These are phyloP conservation scores for Claviceps sp. DNA, from an alignment of 2,329 filamentous ascomycete genomes.

Conservation along the genomic window DNA sequence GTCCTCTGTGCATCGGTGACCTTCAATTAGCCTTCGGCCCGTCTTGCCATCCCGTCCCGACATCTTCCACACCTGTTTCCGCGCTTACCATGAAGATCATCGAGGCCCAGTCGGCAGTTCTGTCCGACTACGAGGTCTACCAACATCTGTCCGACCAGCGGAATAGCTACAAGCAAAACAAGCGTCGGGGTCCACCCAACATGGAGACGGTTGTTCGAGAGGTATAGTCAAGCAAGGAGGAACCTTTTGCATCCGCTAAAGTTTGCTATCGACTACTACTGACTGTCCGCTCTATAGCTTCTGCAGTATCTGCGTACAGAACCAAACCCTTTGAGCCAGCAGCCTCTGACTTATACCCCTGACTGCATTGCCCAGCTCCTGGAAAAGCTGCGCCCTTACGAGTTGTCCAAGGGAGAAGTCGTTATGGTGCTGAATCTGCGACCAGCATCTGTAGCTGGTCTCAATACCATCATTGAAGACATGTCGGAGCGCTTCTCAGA, in stretches of 20 bases:
- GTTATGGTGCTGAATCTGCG: slow-evolving; percentile 56
- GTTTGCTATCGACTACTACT: background rate
- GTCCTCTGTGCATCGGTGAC: background rate
- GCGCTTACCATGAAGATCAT: slow-evolving; percentile 49
- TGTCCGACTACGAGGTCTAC: slow-evolving; percentile 64
- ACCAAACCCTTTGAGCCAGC: slow-evolving; percentile 42
- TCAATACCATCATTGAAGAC: slow-evolving; percentile 54
- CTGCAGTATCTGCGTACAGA: slow-evolving; percentile 43
- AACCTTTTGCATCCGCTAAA: background rate
- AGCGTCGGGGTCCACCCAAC: slow-evolving; percentile 41
- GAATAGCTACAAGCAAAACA: slow-evolving; percentile 35
- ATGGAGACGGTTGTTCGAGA: slow-evolving; percentile 50
- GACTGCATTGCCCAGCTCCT: slow-evolving; percentile 40
- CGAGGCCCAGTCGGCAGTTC: slow-evolving; percentile 53
- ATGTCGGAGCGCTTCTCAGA: slow-evolving; percentile 46
- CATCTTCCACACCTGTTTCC: too few species aligned
- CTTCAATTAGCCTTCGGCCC: background rate
- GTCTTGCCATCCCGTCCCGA: background rate
- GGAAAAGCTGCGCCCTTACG: slow-evolving; percentile 39
- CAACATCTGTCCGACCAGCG: slow-evolving; percentile 47
- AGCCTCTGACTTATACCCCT: slow-evolving; percentile 38
- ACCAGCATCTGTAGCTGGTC: slow-evolving; percentile 39
- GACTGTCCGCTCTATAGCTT: slow-evolving; percentile 28
- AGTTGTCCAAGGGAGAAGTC: slow-evolving; percentile 54
- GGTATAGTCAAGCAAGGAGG: slow-evolving; percentile 25